A percentile compares a stretch with the other conserved stretches of the same genome.
phyloP scores from a whole-genome alignment of 148 eudicot genomes.

The Gaultheria prostrata region DNA sequence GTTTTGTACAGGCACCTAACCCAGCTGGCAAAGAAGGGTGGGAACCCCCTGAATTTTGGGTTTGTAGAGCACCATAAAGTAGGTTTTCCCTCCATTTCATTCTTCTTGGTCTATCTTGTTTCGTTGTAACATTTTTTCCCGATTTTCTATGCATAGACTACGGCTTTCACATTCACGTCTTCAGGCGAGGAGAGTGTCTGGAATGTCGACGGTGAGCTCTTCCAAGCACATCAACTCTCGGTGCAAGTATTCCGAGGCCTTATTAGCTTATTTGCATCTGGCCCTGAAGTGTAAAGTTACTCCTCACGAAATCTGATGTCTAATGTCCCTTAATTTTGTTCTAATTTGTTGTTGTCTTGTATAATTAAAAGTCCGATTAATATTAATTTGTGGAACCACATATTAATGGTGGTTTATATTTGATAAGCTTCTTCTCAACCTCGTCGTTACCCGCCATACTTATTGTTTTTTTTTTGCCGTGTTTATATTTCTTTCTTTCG shows the following conservation, averaged over 20 bases:
- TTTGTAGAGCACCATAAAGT: conserved; percentile 96
- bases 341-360: background rate
- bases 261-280: conserved; percentile 82
- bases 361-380: background rate
- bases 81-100: background rate
- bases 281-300: conserved; percentile 60
- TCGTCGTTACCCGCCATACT: background rate
- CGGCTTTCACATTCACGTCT: conserved; percentile 83
- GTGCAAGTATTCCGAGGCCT: conserved; percentile 96
- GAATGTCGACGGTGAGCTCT: conserved; percentile 93
- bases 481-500: background rate
- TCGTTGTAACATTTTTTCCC: background rate
- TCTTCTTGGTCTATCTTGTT: background rate
- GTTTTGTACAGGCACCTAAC: conserved; percentile 66
- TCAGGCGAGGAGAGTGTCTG: conserved; percentile 73
- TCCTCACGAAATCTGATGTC: background rate
- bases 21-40: conserved; percentile 78
- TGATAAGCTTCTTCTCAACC: background rate
- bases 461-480: background rate
- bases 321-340: background rate
- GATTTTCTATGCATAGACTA: conserved; percentile 41
- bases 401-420: background rate
- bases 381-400: background rate
- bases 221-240: conserved; percentile 81
- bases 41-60: conserved; percentile 73